These are phyloP conservation scores for Paratinospora sagittata DNA, from an alignment of 164 flowering plant species.

Conservation along the genomic window DNA sequence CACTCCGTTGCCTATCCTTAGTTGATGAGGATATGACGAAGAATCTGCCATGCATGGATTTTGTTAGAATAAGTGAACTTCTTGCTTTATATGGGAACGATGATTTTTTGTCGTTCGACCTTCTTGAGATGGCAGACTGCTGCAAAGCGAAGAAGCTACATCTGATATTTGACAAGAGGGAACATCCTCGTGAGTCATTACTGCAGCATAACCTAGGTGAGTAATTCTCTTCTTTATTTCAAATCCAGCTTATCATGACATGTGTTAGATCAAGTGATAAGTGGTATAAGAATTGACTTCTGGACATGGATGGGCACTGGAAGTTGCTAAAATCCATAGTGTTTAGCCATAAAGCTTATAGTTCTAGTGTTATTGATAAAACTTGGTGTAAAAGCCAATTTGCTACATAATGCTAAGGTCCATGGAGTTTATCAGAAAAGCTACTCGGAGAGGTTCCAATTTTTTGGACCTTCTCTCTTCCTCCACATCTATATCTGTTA, in stretches of 20 bases:
- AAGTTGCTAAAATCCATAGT: not conserved
- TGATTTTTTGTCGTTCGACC: slow-evolving; percentile 75
- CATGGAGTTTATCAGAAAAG: too few species aligned
- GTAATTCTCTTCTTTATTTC: too few species aligned
- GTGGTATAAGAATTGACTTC: too few species aligned
- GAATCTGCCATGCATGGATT: slow-evolving; percentile 91
- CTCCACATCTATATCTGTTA: too few species aligned
- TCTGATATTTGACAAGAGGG: slow-evolving; percentile 75
- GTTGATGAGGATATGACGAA: slow-evolving; percentile 81
- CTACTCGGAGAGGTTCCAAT: too few species aligned
- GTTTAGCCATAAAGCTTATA: too few species aligned
- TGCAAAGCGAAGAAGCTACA: slow-evolving; percentile 80
- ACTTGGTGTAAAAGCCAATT: too few species aligned
- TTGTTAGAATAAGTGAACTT: slow-evolving; percentile 54
- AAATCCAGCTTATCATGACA: not conserved
- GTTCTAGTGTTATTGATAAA: too few species aligned
- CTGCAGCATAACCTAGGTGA: slow-evolving; percentile 91
- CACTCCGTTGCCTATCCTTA: slow-evolving; percentile 76
- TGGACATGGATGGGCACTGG: too few species aligned
- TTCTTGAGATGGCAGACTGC: slow-evolving; percentile 94
- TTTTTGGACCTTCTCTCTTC: too few species aligned
- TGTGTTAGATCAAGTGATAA: too few species aligned
- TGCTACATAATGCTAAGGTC: too few species aligned
- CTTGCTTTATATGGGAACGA: slow-evolving; percentile 49
- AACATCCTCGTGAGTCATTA: slow-evolving; percentile 73